phyloP scores from a whole-genome alignment of 257 asterid genomes.

The Przewalskia tangutica region DNA sequence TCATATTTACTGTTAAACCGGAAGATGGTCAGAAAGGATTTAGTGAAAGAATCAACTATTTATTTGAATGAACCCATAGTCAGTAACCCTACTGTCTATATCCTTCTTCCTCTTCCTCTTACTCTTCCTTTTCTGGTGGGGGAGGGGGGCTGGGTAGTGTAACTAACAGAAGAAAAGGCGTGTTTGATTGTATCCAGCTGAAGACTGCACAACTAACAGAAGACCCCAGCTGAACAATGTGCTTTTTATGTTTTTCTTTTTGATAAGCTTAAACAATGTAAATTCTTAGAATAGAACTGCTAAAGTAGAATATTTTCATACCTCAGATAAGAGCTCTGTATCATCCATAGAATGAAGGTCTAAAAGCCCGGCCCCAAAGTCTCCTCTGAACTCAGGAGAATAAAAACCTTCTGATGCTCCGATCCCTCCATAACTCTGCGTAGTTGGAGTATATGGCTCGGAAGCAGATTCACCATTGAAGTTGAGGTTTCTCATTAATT shows the following conservation, averaged over 20 bases:
- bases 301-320: constrained; percentile 18
- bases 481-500: constrained; percentile 91
- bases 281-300: neutral
- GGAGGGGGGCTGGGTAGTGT: neutral
- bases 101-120: neutral
- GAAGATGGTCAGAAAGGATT: neutral
- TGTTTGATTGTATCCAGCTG: neutral
- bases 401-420: constrained; percentile 55
- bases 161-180: neutral
- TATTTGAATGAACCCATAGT: neutral
- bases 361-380: constrained; percentile 92
- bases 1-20: neutral
- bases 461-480: constrained; percentile 80
- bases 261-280: neutral
- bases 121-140: neutral
- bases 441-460: constrained; percentile 67
- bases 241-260: neutral
- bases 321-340: constrained; percentile 97
- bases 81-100: neutral
- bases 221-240: constrained; percentile 11
- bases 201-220: neutral
- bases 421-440: constrained; percentile 59
- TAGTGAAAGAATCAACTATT: neutral
- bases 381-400: constrained; percentile 88
- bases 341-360: constrained; percentile 98